Evolutionary conservation across 2,329 filamentous ascomycete genomes (phyloP).

Genomic region (Thielaviopsis cerberus): DNA sequence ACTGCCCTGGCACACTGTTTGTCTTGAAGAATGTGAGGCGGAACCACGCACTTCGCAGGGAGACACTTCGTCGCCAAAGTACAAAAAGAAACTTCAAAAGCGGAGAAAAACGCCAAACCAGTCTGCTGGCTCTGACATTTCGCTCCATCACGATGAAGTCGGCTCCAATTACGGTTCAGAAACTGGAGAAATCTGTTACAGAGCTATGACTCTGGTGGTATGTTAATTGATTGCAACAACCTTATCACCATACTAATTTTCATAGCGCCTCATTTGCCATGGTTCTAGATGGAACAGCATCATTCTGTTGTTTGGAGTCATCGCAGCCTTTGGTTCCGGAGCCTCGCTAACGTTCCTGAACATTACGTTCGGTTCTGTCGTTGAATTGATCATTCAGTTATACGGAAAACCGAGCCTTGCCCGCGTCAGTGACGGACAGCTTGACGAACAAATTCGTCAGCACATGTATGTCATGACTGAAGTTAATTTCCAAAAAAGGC

Average conservation of each 20-base stretch:
- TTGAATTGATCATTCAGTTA: background rate
- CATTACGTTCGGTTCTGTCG: constrained; percentile 18
- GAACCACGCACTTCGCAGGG: background rate
- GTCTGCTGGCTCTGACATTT: background rate
- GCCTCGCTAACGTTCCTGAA: constrained; percentile 19
- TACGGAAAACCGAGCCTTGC: background rate
- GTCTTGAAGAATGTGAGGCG: background rate
- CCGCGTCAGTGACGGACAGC: background rate
- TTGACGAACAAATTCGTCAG: background rate
- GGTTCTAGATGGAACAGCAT: constrained; percentile 7
- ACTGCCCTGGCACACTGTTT: background rate
- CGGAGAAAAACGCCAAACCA: background rate
- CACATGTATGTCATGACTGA: background rate
- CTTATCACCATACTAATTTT: background rate
- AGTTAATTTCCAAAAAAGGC: background rate
- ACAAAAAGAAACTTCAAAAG: constrained; percentile 2
- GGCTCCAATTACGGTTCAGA: background rate
- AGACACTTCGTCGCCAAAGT: background rate
- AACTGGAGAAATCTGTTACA: background rate
- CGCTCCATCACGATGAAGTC: background rate
- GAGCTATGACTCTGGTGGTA: constrained; percentile 5
- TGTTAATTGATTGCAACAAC: background rate
- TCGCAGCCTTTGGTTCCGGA: constrained; percentile 10
- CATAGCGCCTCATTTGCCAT: constrained; percentile 10
- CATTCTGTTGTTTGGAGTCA: constrained; percentile 1